phyloP scores from a whole-genome alignment of 2,329 filamentous ascomycete species.

The Botrytis byssoidea region DNA sequence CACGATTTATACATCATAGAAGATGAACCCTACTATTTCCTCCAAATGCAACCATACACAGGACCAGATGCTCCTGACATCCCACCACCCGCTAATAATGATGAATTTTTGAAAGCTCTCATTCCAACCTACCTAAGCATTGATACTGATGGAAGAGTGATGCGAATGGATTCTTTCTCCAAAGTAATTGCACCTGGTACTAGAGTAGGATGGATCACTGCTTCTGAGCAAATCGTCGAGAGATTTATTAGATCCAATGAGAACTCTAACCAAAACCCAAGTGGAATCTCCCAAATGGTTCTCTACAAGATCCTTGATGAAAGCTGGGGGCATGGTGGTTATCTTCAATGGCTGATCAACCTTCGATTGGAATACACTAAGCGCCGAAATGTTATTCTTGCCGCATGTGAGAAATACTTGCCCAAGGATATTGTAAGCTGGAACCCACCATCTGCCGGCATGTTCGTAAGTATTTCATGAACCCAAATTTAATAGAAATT shows the following conservation, averaged over 20 bases:
- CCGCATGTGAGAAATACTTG: slow-evolving; percentile 75
- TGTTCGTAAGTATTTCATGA: slow-evolving; percentile 53
- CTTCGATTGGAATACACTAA: slow-evolving; percentile 78
- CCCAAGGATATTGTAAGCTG: slow-evolving; percentile 75
- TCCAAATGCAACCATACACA: slow-evolving; percentile 61
- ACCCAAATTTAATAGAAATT: background rate
- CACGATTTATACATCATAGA: slow-evolving; percentile 71
- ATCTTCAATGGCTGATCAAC: slow-evolving; percentile 84
- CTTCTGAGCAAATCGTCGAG: slow-evolving; percentile 78
- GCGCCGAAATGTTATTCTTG: slow-evolving; percentile 72
- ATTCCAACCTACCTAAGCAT: slow-evolving; percentile 76
- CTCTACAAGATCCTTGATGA: slow-evolving; percentile 90
- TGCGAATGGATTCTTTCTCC: slow-evolving; percentile 90
- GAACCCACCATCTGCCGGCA: slow-evolving; percentile 78
- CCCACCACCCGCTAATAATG: slow-evolving; percentile 56
- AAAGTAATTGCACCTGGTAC: slow-evolving; percentile 85
- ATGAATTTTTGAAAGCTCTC: slow-evolving; percentile 71
- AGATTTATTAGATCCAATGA: slow-evolving; percentile 69
- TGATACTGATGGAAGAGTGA: slow-evolving; percentile 81
- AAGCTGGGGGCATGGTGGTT: slow-evolving; percentile 89
- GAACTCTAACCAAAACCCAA: slow-evolving; percentile 79
- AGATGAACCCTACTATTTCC: slow-evolving; percentile 75
- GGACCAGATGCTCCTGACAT: slow-evolving; percentile 23
- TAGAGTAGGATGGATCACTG: slow-evolving; percentile 85
- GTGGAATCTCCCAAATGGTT: slow-evolving; percentile 78